Percentiles rank a stretch among this genome's conserved stretches.
phyloP scores from a whole-genome alignment of 805 yeast species.

The Scheffersomyces spartinae region DNA sequence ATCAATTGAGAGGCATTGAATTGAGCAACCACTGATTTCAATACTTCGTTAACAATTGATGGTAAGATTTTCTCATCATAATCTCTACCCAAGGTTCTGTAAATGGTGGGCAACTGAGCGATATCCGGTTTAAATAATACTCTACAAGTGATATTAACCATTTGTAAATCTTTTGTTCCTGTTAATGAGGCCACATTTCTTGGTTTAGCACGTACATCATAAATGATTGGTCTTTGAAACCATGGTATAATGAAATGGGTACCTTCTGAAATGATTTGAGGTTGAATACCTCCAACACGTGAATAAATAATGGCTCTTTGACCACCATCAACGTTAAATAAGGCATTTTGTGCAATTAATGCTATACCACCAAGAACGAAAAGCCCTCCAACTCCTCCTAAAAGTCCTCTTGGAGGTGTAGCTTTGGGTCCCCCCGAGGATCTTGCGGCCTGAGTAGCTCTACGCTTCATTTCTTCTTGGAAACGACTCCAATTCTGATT shows the following conservation, averaged over 20 bases:
- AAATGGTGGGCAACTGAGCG: slow-evolving; percentile 67
- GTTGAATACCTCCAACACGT: slow-evolving; percentile 73
- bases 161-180: slow-evolving; percentile 96
- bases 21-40: slow-evolving; percentile 95
- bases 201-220: slow-evolving; percentile 95
- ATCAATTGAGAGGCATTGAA: slow-evolving; percentile 96
- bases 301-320: slow-evolving; percentile 94
- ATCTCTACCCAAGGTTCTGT: slow-evolving; percentile 86
- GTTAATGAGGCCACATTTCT: slow-evolving; percentile 92
- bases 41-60: slow-evolving; percentile 94
- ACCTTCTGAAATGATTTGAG: slow-evolving; percentile 81
- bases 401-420: slow-evolving; percentile 26
- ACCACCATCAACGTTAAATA: slow-evolving; percentile 86
- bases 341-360: slow-evolving; percentile 30
- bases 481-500: slow-evolving; percentile 32
- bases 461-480: slow-evolving; percentile 29
- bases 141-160: slow-evolving; percentile 99
- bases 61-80: slow-evolving; percentile 97
- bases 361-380: slow-evolving; percentile 29
- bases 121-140: slow-evolving; percentile 86
- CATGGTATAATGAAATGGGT: slow-evolving; percentile 92
- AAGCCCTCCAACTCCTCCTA: slow-evolving; percentile 32
- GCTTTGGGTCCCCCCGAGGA: slow-evolving; percentile 13
- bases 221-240: slow-evolving; percentile 85
- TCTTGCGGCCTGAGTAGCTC: slow-evolving; percentile 19